Base-by-base conservation (phyloP, 2,329 filamentous ascomycete species). In the Pseudogymnoascus destructans region DNA sequence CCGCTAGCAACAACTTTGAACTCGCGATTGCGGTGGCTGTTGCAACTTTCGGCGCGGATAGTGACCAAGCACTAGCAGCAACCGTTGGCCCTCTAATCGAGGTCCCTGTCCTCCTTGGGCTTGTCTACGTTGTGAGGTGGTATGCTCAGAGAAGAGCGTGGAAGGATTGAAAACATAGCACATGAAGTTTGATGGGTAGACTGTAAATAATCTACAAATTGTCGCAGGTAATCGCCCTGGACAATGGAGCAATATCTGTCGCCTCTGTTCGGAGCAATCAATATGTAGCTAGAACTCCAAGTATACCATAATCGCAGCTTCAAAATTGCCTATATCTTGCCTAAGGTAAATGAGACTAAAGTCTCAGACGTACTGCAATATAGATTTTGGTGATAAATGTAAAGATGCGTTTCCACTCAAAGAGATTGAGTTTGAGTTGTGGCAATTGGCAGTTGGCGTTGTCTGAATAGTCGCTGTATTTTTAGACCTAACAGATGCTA, bases 1-100 rank as follows among this genome's bases (percentile, higher is more conserved):
- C 89, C 0, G 87, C 88, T 0, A 95, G 89, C 69, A 95, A 95
- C 68, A 95, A 95, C 68, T 95, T 95, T 66, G 90, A 95, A 73
- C 74, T 95, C 19, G 89, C 90, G 0, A 95, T 95, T 71, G 89
- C 89, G 0, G 89, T 95, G 0, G 86, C 86, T 0, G 82, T 93
- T 2, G 85, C 88, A 0, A 84, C 84, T 0, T 93, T 86, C 70
- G 89, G 89, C 0, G 77, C 84, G 0, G 73, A 84, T 23, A 90
- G 86, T 64, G 81, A 89, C 42, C 82, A 93, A 70, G 89, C 88
- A 0, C 73, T 93, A 38, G 87, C 89, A 0, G 77, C 85, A 5
- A 92, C 88, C 0, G 87, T 93, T 0, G 87, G 88, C 0, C 89
- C 89, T 2, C 70, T 93, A 63, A 85, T 95, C 56, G 88, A 95